Percentiles rank a stretch among this genome's conserved stretches.
Conservation (phyloP, 345 rosid genomes). For the Anastatica hierochuntica region DNA sequence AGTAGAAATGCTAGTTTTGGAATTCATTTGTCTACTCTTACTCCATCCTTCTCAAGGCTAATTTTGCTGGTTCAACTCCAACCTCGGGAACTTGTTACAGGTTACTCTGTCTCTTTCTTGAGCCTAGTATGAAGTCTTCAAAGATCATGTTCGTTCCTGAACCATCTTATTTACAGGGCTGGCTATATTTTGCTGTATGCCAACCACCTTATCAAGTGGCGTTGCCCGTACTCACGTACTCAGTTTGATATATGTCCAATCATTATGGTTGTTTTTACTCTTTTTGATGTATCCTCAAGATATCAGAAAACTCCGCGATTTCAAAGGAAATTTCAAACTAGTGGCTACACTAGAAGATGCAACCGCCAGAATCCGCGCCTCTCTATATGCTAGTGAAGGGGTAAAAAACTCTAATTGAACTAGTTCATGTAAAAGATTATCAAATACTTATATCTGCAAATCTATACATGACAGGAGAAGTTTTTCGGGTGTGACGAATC, state of each 20-base stretch:
- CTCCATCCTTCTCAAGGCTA: slow-evolving; percentile 72
- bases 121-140: neutral
- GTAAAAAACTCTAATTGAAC: slow-evolving; percentile 6
- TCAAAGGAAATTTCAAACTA: slow-evolving; percentile 2
- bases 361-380: slow-evolving; percentile 20
- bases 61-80: slow-evolving; percentile 74
- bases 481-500: slow-evolving; percentile 15
- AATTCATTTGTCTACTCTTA: neutral
- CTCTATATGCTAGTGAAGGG: slow-evolving; percentile 23
- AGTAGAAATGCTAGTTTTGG: too few species aligned
- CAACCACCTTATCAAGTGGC: slow-evolving; percentile 95
- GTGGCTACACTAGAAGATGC: slow-evolving; percentile 17
- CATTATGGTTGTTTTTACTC: too few species aligned
- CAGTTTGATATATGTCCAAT: slow-evolving; percentile 13
- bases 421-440: too few species aligned
- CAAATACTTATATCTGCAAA: too few species aligned
- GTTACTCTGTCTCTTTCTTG: slow-evolving; percentile 31
- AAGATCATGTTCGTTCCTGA: slow-evolving; percentile 8
- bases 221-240: slow-evolving; percentile 87
- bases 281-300: slow-evolving; percentile 8
- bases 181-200: slow-evolving; percentile 94
- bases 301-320: slow-evolving; percentile 5
- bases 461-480: slow-evolving; percentile 10
- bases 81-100: slow-evolving; percentile 87
- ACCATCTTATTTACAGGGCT: slow-evolving; percentile 55